A percentile compares a stretch with the other conserved stretches of the same genome.
Evolutionary conservation across 164 flowering plant species (phyloP).

Genomic region (Umbellularia californica): DNA sequence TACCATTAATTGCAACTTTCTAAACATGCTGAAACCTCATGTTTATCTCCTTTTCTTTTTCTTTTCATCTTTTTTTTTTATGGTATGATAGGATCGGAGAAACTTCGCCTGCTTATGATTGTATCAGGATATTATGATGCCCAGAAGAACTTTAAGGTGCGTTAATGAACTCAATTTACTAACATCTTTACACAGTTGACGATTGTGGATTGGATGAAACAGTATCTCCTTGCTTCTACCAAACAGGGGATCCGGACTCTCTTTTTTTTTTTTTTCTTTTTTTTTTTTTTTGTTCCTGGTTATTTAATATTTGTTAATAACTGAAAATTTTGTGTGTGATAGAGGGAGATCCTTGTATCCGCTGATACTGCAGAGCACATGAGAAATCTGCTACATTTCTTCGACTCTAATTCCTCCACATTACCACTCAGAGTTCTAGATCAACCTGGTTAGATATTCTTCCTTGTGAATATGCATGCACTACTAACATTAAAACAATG

Average conservation of each 20-base stretch:
- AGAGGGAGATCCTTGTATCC: conserved; percentile 61
- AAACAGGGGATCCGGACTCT: no score
- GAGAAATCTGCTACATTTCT: conserved; percentile 40
- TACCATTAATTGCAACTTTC: neutral
- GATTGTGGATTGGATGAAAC: no score
- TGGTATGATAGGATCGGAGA: conserved; percentile 40
- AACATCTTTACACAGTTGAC: neutral
- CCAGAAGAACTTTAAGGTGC: conserved; percentile 67
- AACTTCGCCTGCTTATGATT: conserved; percentile 51
- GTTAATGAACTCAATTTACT: neutral
- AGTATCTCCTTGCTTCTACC: no score
- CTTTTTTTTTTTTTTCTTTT: no score
- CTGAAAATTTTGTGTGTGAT: neutral
- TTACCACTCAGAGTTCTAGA: conserved; percentile 48
- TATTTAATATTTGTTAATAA: neutral
- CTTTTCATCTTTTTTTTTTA: neutral
- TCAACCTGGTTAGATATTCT: conserved; percentile 39
- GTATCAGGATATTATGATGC: conserved; percentile 64
- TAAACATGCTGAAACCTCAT: neutral
- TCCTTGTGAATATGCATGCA: neutral
- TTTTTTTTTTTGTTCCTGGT: neutral
- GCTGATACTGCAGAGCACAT: conserved; percentile 50
- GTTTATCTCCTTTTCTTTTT: neutral
- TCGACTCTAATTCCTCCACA: conserved; percentile 37
- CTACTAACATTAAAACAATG: neutral